Conservation (phyloP, 2,329 filamentous ascomycete species). For the Claviceps fusiformis region DNA sequence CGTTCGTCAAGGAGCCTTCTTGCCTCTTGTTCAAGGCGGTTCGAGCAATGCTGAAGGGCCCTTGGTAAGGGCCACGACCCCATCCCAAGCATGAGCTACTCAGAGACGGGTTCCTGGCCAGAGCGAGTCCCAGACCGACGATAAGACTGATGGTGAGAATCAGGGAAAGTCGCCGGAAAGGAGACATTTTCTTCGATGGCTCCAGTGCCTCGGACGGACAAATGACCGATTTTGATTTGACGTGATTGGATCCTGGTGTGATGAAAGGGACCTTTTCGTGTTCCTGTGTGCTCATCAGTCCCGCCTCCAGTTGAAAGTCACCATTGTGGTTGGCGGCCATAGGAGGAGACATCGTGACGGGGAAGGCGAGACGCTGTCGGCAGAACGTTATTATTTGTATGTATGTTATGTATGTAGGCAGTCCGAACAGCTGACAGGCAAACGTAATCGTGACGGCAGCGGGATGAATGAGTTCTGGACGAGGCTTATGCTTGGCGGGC, state of each 20-base stretch:
- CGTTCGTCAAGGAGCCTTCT: neutral
- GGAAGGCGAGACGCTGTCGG: neutral
- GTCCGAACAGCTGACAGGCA: neutral
- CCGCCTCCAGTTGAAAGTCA: conserved; percentile 11
- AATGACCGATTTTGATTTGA: neutral
- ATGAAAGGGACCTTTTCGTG: conserved; percentile 12
- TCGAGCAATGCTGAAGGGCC: neutral
- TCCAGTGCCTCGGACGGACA: neutral
- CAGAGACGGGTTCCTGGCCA: conserved; percentile 1
- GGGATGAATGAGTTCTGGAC: neutral
- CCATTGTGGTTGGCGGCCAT: neutral
- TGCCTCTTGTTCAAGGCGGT: conserved; percentile 3
- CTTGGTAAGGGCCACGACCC: neutral
- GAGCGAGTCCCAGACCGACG: conserved; percentile 13
- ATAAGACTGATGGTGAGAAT: conserved; percentile 14
- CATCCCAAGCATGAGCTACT: conserved; percentile 1
- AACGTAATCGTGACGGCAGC: neutral
- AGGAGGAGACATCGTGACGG: conserved; percentile 8
- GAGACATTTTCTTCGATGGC: conserved; percentile 7
- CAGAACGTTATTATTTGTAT: neutral
- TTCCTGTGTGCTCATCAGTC: conserved; percentile 11
- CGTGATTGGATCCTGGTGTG: conserved; percentile 1
- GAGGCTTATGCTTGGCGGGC: neutral
- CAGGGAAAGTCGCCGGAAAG: conserved; percentile 7
- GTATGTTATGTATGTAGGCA: neutral